These are phyloP conservation scores for Carex scoparia DNA, from an alignment of 176 grass and related monocot genomes.

Conservation along the genomic window DNA sequence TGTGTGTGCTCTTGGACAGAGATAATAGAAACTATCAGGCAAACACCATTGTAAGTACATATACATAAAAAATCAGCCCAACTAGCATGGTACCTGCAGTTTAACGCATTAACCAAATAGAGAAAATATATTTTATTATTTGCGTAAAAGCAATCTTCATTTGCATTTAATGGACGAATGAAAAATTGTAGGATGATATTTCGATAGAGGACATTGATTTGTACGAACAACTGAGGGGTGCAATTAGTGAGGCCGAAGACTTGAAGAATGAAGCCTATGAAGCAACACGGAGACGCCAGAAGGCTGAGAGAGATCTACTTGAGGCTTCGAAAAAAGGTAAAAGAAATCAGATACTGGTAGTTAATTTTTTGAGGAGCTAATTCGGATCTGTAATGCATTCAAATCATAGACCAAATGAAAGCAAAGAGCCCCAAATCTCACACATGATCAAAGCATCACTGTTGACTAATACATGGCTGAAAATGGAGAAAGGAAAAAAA, in stretches of 20 bases:
- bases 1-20: no score
- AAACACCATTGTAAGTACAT: no score
- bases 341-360: not conserved
- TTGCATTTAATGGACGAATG: not conserved
- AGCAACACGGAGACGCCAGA: conserved; percentile 54
- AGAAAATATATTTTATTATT: not conserved
- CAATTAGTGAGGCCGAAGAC: conserved; percentile 39
- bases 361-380: not conserved
- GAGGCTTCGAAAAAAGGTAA: conserved; percentile 41
- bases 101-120: not conserved
- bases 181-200: conserved; percentile 27
- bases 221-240: conserved; percentile 37
- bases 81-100: no score
- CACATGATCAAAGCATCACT: not conserved
- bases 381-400: not conserved
- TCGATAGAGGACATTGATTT: conserved; percentile 25
- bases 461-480: not conserved
- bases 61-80: no score
- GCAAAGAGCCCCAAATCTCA: not conserved
- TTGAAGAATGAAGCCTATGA: conserved; percentile 51
- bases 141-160: not conserved
- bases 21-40: no score
- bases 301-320: conserved; percentile 49
- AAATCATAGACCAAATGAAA: not conserved
- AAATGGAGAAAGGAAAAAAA: not conserved